Conservation (phyloP, 2,329 filamentous ascomycete species). For the Madurella mycetomatis region DNA sequence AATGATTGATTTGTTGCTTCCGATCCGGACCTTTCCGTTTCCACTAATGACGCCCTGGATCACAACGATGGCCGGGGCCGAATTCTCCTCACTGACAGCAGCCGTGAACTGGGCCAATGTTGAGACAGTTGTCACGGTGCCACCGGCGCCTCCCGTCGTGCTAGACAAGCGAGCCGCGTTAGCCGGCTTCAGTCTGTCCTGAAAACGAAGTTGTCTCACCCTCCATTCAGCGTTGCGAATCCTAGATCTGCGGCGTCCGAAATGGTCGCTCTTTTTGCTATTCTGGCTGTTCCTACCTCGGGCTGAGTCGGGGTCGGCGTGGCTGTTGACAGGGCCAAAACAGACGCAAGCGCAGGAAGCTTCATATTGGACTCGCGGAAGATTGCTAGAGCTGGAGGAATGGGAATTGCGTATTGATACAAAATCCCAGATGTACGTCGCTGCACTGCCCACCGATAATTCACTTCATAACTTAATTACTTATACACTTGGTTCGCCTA, state of each 20-base stretch:
- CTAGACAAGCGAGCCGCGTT: slow-evolving; percentile 4
- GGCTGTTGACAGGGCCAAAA: slow-evolving; percentile 12
- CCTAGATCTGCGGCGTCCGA: slow-evolving; percentile 22
- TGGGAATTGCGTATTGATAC: neutral
- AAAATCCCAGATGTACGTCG: neutral
- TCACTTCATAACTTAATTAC: neutral
- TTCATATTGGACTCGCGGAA: slow-evolving; percentile 17
- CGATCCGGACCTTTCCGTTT: slow-evolving; percentile 40
- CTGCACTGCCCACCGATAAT: neutral
- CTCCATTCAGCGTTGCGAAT: slow-evolving; percentile 23
- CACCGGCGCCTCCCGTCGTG: slow-evolving; percentile 53
- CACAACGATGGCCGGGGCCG: slow-evolving; percentile 42
- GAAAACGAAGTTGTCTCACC: slow-evolving; percentile 8
- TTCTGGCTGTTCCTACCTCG: slow-evolving; percentile 1
- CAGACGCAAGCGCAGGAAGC: slow-evolving; percentile 2
- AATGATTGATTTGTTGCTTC: slow-evolving; percentile 48
- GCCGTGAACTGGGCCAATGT: slow-evolving; percentile 46
- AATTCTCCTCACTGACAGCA: slow-evolving; percentile 41
- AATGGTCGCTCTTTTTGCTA: slow-evolving; percentile 14
- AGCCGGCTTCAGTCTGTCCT: neutral
- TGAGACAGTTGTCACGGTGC: slow-evolving; percentile 51
- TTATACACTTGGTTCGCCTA: neutral
- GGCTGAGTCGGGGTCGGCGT: slow-evolving; percentile 17
- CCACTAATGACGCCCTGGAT: slow-evolving; percentile 42
- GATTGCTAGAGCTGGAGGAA: neutral